These are phyloP conservation scores for Andrographis paniculata DNA, from an alignment of 305 asterid genomes.

Conservation along the genomic window DNA sequence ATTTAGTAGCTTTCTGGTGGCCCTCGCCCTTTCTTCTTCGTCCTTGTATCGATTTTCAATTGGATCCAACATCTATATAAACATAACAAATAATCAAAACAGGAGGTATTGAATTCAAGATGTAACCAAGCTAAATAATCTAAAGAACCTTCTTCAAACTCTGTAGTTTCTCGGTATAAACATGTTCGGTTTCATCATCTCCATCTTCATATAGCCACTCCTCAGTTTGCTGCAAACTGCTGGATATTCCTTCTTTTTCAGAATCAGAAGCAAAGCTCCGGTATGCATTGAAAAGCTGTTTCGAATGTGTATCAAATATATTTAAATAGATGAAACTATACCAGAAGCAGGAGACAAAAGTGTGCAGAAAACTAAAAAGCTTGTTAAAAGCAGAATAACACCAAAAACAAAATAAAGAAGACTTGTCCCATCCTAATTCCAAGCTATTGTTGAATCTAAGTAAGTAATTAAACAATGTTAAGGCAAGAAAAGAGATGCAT, in stretches of 20 bases:
- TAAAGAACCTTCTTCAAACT: constrained; percentile 63
- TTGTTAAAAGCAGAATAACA: background rate
- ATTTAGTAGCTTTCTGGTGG: constrained; percentile 46
- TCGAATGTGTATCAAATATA: constrained; percentile 9
- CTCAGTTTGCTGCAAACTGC: constrained; percentile 69
- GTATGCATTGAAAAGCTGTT: constrained; percentile 62
- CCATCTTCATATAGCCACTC: constrained; percentile 97
- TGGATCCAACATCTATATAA: constrained; percentile 71
- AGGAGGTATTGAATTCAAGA: constrained; percentile 9
- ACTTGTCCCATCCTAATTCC: too few relatives aligned
- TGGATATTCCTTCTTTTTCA: constrained; percentile 64
- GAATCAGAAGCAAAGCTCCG: constrained; percentile 76
- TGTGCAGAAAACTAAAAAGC: background rate
- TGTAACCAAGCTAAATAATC: constrained; percentile 6
- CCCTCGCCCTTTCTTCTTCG: constrained; percentile 65
- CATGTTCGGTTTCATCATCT: constrained; percentile 80
- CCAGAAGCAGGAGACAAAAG: background rate
- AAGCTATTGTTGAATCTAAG: too few relatives aligned
- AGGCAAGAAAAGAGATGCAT: too few relatives aligned
- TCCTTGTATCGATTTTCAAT: constrained; percentile 76
- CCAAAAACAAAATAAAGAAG: background rate
- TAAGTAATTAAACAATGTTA: too few relatives aligned
- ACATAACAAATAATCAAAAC: constrained; percentile 13
- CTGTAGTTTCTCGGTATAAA: constrained; percentile 56
- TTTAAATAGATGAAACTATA: too few relatives aligned